These are phyloP conservation scores for Peronospora farinosa DNA, from an alignment of 352 stramenopile genomes.

Conservation along the genomic window DNA sequence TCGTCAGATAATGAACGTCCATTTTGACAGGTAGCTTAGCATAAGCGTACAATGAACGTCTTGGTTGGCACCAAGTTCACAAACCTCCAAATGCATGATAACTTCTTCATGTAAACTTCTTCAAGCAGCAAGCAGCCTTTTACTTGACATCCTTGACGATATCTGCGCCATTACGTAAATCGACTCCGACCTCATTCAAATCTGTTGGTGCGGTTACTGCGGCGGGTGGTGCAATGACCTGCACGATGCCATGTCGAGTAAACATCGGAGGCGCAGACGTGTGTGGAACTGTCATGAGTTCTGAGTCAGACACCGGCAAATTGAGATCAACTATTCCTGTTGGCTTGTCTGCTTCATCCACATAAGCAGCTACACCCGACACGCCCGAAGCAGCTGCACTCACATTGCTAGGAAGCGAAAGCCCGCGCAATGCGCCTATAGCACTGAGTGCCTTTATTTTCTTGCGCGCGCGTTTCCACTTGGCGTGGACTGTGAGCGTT, in stretches of 20 bases:
- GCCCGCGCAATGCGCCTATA: slow-evolving; percentile 48
- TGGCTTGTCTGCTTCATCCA: slow-evolving; percentile 18
- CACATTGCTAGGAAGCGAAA: slow-evolving; percentile 27
- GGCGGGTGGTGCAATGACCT: slow-evolving; percentile 40
- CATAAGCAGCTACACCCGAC: slow-evolving; percentile 5
- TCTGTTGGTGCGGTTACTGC: slow-evolving; percentile 20
- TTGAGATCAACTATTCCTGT: slow-evolving; percentile 7
- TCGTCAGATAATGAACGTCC: too few species aligned
- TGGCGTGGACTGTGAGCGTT: slow-evolving; percentile 78
- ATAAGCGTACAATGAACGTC: too few species aligned
- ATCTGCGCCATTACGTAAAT: slow-evolving; percentile 23
- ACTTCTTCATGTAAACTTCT: neutral
- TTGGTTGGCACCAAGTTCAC: too few species aligned
- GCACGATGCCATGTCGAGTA: slow-evolving; percentile 60
- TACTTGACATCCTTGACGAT: slow-evolving; percentile 26
- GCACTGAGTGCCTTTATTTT: slow-evolving; percentile 84
- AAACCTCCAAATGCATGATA: neutral
- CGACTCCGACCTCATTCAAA: slow-evolving; percentile 32
- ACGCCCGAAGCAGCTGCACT: slow-evolving; percentile 23
- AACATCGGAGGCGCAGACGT: slow-evolving; percentile 37
- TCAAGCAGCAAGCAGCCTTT: neutral
- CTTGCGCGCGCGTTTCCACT: slow-evolving; percentile 83
- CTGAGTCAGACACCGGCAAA: slow-evolving; percentile 22
- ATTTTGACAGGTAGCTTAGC: too few species aligned
- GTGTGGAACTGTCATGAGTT: slow-evolving; percentile 30